Conservation (phyloP, 495 filamentous ascomycete species). For the Penicillium cinerascens region DNA sequence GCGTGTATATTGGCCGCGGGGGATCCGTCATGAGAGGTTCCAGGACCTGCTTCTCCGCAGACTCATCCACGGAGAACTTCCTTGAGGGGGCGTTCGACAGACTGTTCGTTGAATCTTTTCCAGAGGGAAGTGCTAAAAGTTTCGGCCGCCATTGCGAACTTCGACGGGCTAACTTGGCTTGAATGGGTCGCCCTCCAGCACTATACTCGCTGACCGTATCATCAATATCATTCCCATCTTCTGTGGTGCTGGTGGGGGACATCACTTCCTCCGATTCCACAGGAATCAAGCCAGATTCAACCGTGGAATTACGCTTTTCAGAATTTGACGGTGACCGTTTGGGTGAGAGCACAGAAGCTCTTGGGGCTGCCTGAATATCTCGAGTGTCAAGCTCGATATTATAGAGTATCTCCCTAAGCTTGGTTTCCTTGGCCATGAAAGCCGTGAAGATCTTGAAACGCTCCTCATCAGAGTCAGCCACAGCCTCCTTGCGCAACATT, state of each 20-base stretch:
- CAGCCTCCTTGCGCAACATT: constrained; percentile 52
- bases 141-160: constrained; percentile 15
- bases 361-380: constrained; percentile 4
- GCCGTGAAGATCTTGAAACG: constrained; percentile 50
- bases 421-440: constrained; percentile 49
- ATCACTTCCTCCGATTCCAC: constrained; percentile 27
- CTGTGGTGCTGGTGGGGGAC: constrained; percentile 10
- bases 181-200: constrained; percentile 47
- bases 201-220: constrained; percentile 38
- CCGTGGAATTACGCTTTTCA: constrained; percentile 10
- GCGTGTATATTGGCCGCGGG: constrained; percentile 45
- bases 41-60: constrained; percentile 18
- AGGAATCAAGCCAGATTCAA: constrained; percentile 38
- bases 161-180: constrained; percentile 17
- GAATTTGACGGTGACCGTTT: constrained; percentile 10
- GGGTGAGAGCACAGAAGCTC: constrained; percentile 6
- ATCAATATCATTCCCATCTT: constrained; percentile 24
- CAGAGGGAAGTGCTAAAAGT: constrained; percentile 9
- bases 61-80: constrained; percentile 21
- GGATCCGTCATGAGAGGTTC: constrained; percentile 37
- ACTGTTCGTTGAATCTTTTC: constrained; percentile 3
- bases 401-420: constrained; percentile 51
- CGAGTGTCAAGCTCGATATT: constrained; percentile 41
- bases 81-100: constrained; percentile 24
- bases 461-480: constrained; percentile 47